A percentile compares a stretch with the other conserved stretches of the same genome.
Conservation (phyloP, 495 filamentous ascomycete genomes). For the Apodospora peruviana region DNA sequence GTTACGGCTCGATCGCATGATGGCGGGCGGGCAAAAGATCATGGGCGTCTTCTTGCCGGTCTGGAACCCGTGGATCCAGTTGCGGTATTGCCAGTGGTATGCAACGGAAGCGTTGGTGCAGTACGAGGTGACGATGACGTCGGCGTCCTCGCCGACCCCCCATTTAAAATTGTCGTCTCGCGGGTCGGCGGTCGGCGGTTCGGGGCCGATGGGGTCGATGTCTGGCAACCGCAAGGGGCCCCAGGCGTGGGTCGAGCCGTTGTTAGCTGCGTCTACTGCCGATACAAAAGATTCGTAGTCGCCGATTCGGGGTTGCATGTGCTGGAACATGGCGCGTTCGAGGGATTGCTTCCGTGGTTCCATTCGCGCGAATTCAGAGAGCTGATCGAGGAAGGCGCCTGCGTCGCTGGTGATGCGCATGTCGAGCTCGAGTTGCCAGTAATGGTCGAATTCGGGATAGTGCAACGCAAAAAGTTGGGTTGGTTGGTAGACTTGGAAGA, state of each 20-base stretch:
- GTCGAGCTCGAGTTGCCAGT: slow-evolving; percentile 61
- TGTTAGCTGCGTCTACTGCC: slow-evolving; percentile 20
- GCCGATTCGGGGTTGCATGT: slow-evolving; percentile 27
- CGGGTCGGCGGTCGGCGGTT: slow-evolving; percentile 36
- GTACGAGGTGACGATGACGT: slow-evolving; percentile 47
- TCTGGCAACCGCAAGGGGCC: slow-evolving; percentile 47
- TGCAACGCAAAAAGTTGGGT: slow-evolving; percentile 54
- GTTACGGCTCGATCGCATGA: slow-evolving; percentile 20
- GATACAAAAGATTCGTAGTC: slow-evolving; percentile 16
- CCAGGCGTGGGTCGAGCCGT: slow-evolving; percentile 46
- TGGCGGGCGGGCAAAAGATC: slow-evolving; percentile 31
- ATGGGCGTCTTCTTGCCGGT: slow-evolving; percentile 18
- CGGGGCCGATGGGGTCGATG: slow-evolving; percentile 42
- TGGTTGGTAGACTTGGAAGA: slow-evolving; percentile 36
- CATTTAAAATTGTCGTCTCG: slow-evolving; percentile 46
- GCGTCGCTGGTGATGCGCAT: slow-evolving; percentile 52
- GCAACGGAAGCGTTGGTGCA: slow-evolving; percentile 43
- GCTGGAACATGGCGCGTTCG: slow-evolving; percentile 32
- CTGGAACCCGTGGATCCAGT: slow-evolving; percentile 36
- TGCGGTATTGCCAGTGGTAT: slow-evolving; percentile 44
- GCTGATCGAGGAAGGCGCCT: slow-evolving; percentile 44
- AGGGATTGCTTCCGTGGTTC: slow-evolving; percentile 47
- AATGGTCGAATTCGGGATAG: slow-evolving; percentile 54
- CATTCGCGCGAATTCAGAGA: slow-evolving; percentile 43
- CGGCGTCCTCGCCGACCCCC: slow-evolving; percentile 57